Conservation (phyloP, 2,329 filamentous ascomycete species). For the Ophiostoma himal-ulmi region DNA sequence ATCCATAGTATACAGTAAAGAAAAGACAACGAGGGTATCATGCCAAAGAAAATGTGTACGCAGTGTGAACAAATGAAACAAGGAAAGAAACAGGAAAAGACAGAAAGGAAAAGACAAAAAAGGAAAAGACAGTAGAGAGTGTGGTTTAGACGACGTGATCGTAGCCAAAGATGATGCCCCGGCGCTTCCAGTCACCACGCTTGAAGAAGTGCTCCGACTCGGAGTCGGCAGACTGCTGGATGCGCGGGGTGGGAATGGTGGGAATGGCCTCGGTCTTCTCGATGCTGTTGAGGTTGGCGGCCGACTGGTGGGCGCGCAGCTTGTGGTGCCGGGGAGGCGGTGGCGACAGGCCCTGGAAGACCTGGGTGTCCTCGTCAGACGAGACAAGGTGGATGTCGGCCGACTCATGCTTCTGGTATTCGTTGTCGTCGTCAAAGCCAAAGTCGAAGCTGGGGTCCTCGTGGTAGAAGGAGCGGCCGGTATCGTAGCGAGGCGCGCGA, state of each 20-base stretch:
- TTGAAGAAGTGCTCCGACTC: constrained; percentile 31
- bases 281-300: not conserved
- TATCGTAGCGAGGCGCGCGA: not conserved
- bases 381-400: constrained; percentile 24
- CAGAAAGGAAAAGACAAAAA: not conserved
- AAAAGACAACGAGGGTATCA: constrained; percentile 22
- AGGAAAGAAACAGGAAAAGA: not conserved
- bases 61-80: not conserved
- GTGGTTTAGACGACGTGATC: not conserved
- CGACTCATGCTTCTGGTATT: not conserved
- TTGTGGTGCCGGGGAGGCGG: constrained; percentile 24
- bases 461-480: constrained; percentile 7
- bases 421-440: constrained; percentile 28
- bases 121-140: not conserved
- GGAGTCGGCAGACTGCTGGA: constrained; percentile 17
- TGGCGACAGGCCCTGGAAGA: constrained; percentile 22
- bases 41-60: constrained; percentile 20
- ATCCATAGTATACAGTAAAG: not conserved
- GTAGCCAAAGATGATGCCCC: constrained; percentile 34
- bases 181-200: constrained; percentile 36
- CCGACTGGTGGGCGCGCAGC: constrained; percentile 21
- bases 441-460: constrained; percentile 32
- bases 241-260: constrained; percentile 16
- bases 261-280: not conserved
- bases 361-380: constrained; percentile 18